Base-by-base conservation (phyloP, 1,284 basidiomycete genomes). In the Leccinum pachyderme region DNA sequence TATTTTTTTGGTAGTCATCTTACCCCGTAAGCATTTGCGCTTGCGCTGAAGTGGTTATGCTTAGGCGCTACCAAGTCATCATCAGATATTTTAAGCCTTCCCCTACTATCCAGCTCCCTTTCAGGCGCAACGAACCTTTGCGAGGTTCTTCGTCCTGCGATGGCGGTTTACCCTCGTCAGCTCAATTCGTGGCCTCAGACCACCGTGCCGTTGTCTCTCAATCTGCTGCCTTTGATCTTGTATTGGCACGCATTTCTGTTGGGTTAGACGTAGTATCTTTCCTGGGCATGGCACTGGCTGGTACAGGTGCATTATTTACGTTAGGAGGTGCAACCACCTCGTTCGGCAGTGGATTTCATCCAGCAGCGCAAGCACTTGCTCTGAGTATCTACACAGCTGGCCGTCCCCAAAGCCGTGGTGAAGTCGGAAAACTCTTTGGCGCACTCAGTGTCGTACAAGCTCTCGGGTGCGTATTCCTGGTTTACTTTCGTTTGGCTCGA, bases 391-490 rank as follows among this genome's bases (percentile, higher is more conserved):
- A 86, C 61, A 71, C 73, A 28, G 70, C 72, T 27, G 72, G 73
- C 22, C 79, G 76, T 2, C 78, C 80, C 3, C 72, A 68, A 12
- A 55, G 57, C 25, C 60, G 51, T 3, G 59, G 60, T 24, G 85
- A 89, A 65, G 68, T 75, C 5, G 89, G 87, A 2, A 76, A 75
- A 58, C 73, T 93, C 13, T 91, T 91, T 64, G 90, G 89, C 15
- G 85, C 82, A 2, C 61, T 92, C 55, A 83, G 83, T 56, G 86
- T 92, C 35, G 63, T 91, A 9, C 81, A 87, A 59, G 78, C 84
- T 2, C 63, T 91, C 29, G 75, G 80, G 87, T 88, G 58, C 35
- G 81, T 68, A 2, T 45, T 47, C 6, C 15, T 18, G 39, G 39
- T 41, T 18, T 18, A 18, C 7, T 9, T 7, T 18, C 18, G 18